Conservation (phyloP, 2,329 filamentous ascomycete species). For the Exophiala sp. region DNA sequence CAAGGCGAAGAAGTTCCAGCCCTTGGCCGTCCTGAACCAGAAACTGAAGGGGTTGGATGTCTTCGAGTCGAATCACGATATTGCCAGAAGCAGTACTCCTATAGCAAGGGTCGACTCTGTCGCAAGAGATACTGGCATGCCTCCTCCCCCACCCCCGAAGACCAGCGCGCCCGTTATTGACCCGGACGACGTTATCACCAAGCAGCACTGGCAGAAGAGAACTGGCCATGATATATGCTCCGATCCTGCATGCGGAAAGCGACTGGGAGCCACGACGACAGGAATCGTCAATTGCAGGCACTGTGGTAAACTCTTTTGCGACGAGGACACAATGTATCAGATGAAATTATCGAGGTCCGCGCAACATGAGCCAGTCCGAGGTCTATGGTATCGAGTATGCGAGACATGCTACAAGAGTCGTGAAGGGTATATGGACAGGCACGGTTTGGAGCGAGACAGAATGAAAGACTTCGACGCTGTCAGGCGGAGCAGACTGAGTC, state of each 20-base stretch:
- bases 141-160: conserved; percentile 30
- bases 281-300: conserved; percentile 89
- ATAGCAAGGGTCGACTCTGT: conserved; percentile 27
- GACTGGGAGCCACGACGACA: conserved; percentile 64
- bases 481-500: conserved; percentile 73
- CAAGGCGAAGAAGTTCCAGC: conserved; percentile 89
- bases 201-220: conserved; percentile 79
- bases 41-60: conserved; percentile 88
- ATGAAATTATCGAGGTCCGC: conserved; percentile 93
- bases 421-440: conserved; percentile 89
- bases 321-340: conserved; percentile 98
- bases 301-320: conserved; percentile 89
- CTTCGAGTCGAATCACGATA: conserved; percentile 82
- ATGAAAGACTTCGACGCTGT: conserved; percentile 63
- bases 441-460: conserved; percentile 65
- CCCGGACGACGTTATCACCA: conserved; percentile 83
- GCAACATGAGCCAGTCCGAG: conserved; percentile 79
- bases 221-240: conserved; percentile 72
- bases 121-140: conserved; percentile 25
- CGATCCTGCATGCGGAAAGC: conserved; percentile 77
- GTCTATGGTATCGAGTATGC: conserved; percentile 90
- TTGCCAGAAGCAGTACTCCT: conserved; percentile 37
- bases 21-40: conserved; percentile 83
- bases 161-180: conserved; percentile 49
- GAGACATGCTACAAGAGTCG: conserved; percentile 99